Percentiles rank a stretch among this genome's conserved stretches.
phyloP scores from a whole-genome alignment of 257 asterid species.

The Knoxia roxburghii region DNA sequence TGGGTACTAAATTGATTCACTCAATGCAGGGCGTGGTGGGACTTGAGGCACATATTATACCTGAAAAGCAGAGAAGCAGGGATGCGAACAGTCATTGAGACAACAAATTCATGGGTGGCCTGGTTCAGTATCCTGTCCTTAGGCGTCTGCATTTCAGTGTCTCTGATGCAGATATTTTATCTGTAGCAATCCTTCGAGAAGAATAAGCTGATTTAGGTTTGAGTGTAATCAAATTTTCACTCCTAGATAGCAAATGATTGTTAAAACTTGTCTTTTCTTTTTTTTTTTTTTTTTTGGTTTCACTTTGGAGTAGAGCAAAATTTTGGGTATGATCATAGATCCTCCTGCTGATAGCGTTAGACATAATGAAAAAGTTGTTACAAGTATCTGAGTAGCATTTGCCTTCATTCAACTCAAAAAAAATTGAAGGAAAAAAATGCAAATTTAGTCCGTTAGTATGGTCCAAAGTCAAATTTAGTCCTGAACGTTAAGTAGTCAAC shows the following conservation, averaged over 20 bases:
- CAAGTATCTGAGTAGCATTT: too few species aligned
- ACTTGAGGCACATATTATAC: slow-evolving; percentile 25
- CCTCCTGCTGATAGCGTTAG: neutral
- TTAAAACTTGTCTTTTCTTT: too few species aligned
- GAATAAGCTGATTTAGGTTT: slow-evolving; percentile 75
- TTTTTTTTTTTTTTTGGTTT: neutral
- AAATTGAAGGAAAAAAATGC: too few species aligned
- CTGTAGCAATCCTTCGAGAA: slow-evolving; percentile 68
- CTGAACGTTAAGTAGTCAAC: too few species aligned
- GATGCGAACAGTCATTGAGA: slow-evolving; percentile 62
- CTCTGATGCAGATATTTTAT: slow-evolving; percentile 50
- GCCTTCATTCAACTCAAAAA: too few species aligned
- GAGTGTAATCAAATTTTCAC: slow-evolving; percentile 18
- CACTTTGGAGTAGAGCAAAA: neutral
- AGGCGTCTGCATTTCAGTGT: slow-evolving; percentile 58
- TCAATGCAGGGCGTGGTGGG: slow-evolving; percentile 37
- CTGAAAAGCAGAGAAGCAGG: slow-evolving; percentile 84
- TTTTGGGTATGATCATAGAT: slow-evolving; percentile 7
- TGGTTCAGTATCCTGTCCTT: slow-evolving; percentile 72
- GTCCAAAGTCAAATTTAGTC: too few species aligned
- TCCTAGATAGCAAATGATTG: slow-evolving; percentile 17
- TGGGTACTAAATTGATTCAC: slow-evolving; percentile 22
- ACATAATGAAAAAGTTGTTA: too few species aligned
- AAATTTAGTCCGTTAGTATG: too few species aligned
- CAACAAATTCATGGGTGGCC: slow-evolving; percentile 66